These are phyloP conservation scores for Achaetomiella virescens DNA, from an alignment of 495 filamentous ascomycete genomes.

Conservation along the genomic window DNA sequence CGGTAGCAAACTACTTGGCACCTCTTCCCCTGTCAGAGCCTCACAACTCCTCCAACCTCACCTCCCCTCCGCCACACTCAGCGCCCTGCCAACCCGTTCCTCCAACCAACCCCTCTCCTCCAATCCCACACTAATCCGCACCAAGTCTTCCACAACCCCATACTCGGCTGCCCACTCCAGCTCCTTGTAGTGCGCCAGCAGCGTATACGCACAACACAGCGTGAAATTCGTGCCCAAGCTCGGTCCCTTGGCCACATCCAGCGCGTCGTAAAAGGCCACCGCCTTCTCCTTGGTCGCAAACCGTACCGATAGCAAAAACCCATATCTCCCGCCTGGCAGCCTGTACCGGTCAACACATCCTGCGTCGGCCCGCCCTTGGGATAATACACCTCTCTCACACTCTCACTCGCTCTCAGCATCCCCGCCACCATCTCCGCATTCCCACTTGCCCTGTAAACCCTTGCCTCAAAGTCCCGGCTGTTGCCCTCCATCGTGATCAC, in stretches of 20 bases:
- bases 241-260: conserved; percentile 26
- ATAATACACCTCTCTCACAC: conserved; percentile 23
- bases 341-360: conserved; percentile 8
- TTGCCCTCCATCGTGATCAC: conserved; percentile 21
- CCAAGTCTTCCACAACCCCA: conserved; percentile 26
- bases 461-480: conserved; percentile 13
- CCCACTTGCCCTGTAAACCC: conserved; percentile 7
- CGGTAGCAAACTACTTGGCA: too few relatives aligned
- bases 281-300: conserved; percentile 10
- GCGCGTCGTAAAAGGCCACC: conserved; percentile 19
- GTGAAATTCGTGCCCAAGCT: conserved; percentile 30
- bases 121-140: conserved; percentile 28
- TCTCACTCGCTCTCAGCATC: neutral
- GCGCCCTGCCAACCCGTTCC: conserved; percentile 13
- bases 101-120: conserved; percentile 22
- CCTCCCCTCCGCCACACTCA: conserved; percentile 8
- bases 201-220: conserved; percentile 24
- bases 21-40: neutral
- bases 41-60: neutral
- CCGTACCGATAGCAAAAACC: conserved; percentile 22
- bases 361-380: conserved; percentile 15
- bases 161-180: conserved; percentile 21
- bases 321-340: conserved; percentile 7
- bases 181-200: conserved; percentile 26
- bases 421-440: conserved; percentile 13